Evolutionary conservation across 345 rosid species (phyloP), one percentile per base, ranked within the genome.

Genomic region (Citrus reticulata): DNA sequence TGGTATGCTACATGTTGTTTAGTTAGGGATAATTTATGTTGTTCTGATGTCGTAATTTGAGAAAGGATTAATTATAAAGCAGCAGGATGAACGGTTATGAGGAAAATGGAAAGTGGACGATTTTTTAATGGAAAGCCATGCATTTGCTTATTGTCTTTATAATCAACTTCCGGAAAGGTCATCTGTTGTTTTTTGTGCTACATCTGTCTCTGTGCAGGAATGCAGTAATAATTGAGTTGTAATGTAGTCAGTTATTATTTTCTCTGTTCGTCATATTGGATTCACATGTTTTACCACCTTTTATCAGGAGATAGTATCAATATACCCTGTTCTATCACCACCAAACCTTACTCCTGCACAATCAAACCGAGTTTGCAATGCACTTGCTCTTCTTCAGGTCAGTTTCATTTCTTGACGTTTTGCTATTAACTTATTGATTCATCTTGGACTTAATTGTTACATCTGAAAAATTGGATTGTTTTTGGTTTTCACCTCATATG

Each of bases 321-420:
- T 97, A 86, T 97, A 94, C 81, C 95, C 98, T 83, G 95, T 93
- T 84, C 92, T 97, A 24, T 86, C 99, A 11, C 98, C 99, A 30
- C 99, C 98, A 20, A 92, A 87, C 84, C 85, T 97, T 72, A 86
- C 90, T 81, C 94, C 97, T 13, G 93, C 98, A 14, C 98, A 94
- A 78, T 97, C 99, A 51, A 94, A 93, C 83, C 91, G 99, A 79
- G 99, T 97, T 61, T 97, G 99, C 85, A 94, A 97, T 84, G 97
- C 98, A 64, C 94, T 97, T 51, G 99, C 99, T 42, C 98, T 97
- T 83, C 98, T 97, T 86, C 99, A 97, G 97, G 99, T 96, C 57
- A 61, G 54, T 42, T 9, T 37, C 71, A 67, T 24, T 6, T 76
- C 64, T 70, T 35, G 14, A 24, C 19, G n/a, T 57, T 63, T 64